Conservation (phyloP, 257 asterid genomes). For the Forsythia viridissima region DNA sequence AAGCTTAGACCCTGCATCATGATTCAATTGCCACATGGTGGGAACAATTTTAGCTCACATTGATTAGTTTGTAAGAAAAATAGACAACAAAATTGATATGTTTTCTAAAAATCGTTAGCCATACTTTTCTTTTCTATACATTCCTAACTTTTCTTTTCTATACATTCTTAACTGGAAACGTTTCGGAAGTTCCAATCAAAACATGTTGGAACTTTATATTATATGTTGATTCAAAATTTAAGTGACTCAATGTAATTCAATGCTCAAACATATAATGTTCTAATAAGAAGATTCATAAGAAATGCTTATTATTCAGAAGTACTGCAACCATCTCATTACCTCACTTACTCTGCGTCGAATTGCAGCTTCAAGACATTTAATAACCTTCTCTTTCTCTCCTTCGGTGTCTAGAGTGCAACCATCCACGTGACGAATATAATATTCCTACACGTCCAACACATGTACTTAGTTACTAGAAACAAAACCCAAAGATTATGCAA, state of each 20-base stretch:
- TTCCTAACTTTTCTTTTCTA: background rate
- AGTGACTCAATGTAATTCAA: background rate
- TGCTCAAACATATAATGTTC: background rate
- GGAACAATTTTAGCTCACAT: no score
- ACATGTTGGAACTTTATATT: no score
- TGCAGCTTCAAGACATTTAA: slow-evolving; percentile 97
- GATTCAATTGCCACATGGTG: no score
- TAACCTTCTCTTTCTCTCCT: slow-evolving; percentile 75
- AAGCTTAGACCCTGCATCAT: slow-evolving; percentile 70
- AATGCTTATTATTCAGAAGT: background rate
- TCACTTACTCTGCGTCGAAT: slow-evolving; percentile 84
- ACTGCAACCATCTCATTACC: slow-evolving; percentile 40
- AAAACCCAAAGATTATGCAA: background rate
- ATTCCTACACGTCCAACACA: slow-evolving; percentile 52
- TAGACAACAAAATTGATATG: no score
- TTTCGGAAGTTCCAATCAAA: background rate
- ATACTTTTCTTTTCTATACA: no score
- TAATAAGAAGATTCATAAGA: background rate
- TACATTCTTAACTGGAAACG: background rate
- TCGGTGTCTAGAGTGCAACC: slow-evolving; percentile 70
- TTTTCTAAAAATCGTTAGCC: no score
- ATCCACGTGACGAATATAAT: slow-evolving; percentile 81
- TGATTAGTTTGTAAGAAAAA: no score
- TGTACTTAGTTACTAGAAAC: slow-evolving; percentile 11
- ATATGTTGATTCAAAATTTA: background rate